Evolutionary conservation across 805 yeast genomes (phyloP).

Genomic region (Wickerhamomyces bovis): DNA sequence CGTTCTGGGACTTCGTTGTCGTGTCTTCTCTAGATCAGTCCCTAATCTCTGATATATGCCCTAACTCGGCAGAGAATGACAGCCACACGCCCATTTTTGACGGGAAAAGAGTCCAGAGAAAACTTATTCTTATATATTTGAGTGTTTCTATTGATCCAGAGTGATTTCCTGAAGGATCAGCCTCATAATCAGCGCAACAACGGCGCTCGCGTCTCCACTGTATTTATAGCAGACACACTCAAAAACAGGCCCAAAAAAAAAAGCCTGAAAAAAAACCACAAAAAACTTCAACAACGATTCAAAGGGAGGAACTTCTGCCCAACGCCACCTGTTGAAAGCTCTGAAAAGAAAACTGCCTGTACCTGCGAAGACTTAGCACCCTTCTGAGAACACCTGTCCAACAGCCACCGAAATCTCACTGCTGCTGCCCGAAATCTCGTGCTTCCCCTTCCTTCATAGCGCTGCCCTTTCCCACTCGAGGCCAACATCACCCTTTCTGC

Average conservation of each 20-base stretch:
- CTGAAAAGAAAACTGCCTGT: neutral
- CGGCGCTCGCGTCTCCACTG: neutral
- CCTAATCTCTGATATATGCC: neutral
- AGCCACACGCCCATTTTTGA: neutral
- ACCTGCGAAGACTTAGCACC: neutral
- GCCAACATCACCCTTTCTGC: neutral
- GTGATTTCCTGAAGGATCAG: no score
- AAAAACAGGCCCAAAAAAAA: neutral
- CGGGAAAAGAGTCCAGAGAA: neutral
- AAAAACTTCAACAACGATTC: neutral
- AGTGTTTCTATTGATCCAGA: no score
- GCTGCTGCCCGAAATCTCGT: neutral
- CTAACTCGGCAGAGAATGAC: neutral
- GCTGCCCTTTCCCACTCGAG: neutral
- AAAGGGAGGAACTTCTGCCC: neutral
- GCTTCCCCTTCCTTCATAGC: neutral
- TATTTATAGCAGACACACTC: neutral
- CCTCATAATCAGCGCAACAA: no score
- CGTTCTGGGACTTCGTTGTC: no score
- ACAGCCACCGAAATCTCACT: neutral
- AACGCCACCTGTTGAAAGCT: neutral
- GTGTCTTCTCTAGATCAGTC: neutral
- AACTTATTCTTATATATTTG: neutral
- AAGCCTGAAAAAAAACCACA: neutral
- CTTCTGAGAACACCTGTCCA: neutral